These are phyloP conservation scores for Phytophthora boehmeriae DNA, from an alignment of 352 stramenopile species.

Conservation along the genomic window DNA sequence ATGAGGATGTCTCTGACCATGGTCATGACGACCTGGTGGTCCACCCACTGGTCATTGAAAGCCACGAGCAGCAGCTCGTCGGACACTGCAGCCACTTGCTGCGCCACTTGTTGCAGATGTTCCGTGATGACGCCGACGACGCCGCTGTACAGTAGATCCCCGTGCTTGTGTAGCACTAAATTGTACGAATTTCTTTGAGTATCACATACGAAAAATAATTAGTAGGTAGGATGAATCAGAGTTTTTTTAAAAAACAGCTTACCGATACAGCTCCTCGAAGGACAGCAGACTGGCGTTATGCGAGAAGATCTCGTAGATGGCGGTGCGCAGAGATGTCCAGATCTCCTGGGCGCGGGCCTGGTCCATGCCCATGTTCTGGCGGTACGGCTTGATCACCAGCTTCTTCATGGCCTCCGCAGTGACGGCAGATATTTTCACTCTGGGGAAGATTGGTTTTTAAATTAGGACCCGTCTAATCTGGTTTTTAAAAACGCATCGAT, in stretches of 20 bases:
- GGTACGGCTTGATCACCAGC: slow-evolving; percentile 91
- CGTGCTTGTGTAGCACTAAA: slow-evolving; percentile 99
- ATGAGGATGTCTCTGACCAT: slow-evolving; percentile 99
- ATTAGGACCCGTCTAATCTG: too few species aligned
- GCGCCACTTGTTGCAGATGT: slow-evolving; percentile 72
- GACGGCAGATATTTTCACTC: too few species aligned
- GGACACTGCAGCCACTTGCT: slow-evolving; percentile 53
- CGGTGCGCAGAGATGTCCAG: slow-evolving; percentile 82
- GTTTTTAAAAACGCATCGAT: too few species aligned
- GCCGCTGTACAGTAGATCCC: slow-evolving; percentile 96
- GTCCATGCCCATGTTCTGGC: slow-evolving; percentile 89
- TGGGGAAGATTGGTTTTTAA: too few species aligned
- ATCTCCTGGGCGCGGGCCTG: slow-evolving; percentile 80
- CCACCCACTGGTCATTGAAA: slow-evolving; percentile 93
- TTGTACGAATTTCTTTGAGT: slow-evolving; percentile 96
- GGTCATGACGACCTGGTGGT: slow-evolving; percentile 96
- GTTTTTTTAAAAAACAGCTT: slow-evolving; percentile 5
- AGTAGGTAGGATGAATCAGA: too few species aligned
- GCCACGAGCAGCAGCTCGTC: slow-evolving; percentile 90
- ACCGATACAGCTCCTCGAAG: slow-evolving; percentile 98
- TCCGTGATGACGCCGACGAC: slow-evolving; percentile 93
- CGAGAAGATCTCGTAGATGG: slow-evolving; percentile 99
- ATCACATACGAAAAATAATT: neutral
- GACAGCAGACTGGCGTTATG: slow-evolving; percentile 96
- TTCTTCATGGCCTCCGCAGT: slow-evolving; percentile 83